Base-by-base conservation (phyloP, 306 rosid species). In the Medicago arabica region DNA sequence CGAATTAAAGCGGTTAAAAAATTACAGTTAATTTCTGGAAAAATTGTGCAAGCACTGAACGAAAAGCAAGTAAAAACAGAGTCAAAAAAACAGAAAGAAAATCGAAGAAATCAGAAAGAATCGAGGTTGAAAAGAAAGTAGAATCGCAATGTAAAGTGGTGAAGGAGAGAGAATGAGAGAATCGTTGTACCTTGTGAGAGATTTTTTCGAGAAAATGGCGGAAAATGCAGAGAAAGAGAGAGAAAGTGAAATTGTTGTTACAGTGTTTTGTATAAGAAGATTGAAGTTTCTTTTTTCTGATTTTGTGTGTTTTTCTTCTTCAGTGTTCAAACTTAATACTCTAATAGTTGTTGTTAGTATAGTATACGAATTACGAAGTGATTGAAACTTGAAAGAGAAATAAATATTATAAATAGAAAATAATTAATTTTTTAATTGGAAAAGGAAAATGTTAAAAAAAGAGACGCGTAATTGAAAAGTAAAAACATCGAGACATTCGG, bases 171-270 rank as follows among this genome's bases (percentile, higher is more conserved):
- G 78, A 67, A 68, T 15, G 79, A 75, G 59, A 53, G 79, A 72
- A 23, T 17, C 58, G 9, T 16, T 67, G 83, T 71, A 93, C 90
- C 91, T 72, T 75, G 57, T 39, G 84, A 78, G 69, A 51, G 69
- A 51, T 81, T 74, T 78, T 49, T 69, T 28, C 53, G 74, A 78
- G 68, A 80, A 74, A 89, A 83, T 84, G 88, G 83, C 85, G 79
- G 81, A 85, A 69, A 82, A 75, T 51, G 61, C 8, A 77, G 31
- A 60, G 54, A 38, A 70, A 41, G 28, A 51, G 46, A 19, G 13
- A 50, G 16, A 21, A 15, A 49, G 46, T 49, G 82, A 70, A 17
- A n/a, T 11, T 34, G 44, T 68, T 57, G 79, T 34, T 14, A 17
- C 38, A 34, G 66, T 60, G 65, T 23, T 15, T 8, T 8, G 18